These are phyloP conservation scores for Fallopia convolvulus DNA, from an alignment of 148 eudicot genomes.

Conservation along the genomic window DNA sequence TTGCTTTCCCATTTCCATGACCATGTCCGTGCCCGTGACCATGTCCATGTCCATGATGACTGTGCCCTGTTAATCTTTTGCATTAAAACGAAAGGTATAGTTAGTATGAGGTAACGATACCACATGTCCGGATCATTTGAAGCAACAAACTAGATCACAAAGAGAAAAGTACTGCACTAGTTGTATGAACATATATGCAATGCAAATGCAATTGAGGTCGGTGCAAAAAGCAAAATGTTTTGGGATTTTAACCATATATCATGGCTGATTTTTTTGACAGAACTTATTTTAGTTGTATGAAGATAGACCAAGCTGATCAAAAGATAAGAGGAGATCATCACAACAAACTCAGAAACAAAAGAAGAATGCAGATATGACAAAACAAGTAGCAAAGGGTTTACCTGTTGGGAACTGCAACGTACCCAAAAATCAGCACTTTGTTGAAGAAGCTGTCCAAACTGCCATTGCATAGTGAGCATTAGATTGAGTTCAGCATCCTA, in stretches of 20 bases:
- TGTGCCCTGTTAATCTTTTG: conserved; percentile 57
- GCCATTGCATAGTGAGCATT: conserved; percentile 13
- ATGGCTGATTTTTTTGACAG: background rate
- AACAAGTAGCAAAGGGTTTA: conserved; percentile 16
- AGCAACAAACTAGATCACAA: background rate
- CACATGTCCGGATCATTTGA: background rate
- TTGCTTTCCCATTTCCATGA: conserved; percentile 34
- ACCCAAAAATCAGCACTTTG: conserved; percentile 48
- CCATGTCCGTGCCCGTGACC: conserved; percentile 25
- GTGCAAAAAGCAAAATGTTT: background rate
- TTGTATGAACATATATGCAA: background rate
- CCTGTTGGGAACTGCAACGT: conserved; percentile 36
- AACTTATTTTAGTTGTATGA: background rate
- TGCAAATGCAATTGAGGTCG: background rate
- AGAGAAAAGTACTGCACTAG: background rate
- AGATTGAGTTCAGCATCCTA: background rate
- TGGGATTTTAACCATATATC: background rate
- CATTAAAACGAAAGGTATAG: background rate
- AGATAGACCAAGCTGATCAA: background rate
- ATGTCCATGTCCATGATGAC: conserved; percentile 40
- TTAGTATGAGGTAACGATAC: background rate
- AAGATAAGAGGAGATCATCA: background rate
- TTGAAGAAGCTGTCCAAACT: conserved; percentile 68
- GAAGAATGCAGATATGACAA: background rate
- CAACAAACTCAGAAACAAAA: background rate